Evolutionary conservation across 1,284 basidiomycete genomes (phyloP), one percentile per base, ranked within the genome.

Genomic region (Athelia psychrophila): DNA sequence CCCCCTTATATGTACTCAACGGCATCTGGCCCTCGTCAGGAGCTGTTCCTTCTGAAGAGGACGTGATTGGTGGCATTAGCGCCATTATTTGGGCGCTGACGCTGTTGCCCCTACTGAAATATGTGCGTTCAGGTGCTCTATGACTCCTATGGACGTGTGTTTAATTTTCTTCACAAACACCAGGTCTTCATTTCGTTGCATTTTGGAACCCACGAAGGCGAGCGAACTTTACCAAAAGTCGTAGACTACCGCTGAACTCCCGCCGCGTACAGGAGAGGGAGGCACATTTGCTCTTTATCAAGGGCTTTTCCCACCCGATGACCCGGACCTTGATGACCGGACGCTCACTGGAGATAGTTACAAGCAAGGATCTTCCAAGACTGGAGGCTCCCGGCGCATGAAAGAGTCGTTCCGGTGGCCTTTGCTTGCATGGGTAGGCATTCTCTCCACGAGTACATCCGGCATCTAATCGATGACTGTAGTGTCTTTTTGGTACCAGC

Each of bases 51-150:
- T 66, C 75, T 0, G 58, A 69, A 50, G 84, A 87, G 56, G 84
- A 87, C 59, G 65, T 86, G 16, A 77, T 87, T 52, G 84, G 84
- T 1, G 79, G 77, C 4, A 57, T 84, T 25, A 79, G 76, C 55
- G 81, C 82, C 23, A 84, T 87, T 53, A 59, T 88, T 22, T 87
- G 84, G 84, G 64, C 83, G 1, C 61, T 88, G 40, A 80, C 81
- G 0, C 66, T 87, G 24, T 57, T 86, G n/a, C 83, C 84, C 0
- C 61, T 86, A 35, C 33, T 83, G 36, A 87, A 87, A 84, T 87
- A 87, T 59, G 83, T 81, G 53, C 49, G 81, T 49, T 42, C 15
- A 6, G 27, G 5, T 30, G 27, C 27, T 30, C n/a, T 5, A 30
- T 30, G 27, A 40, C 13, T 22, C 18, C 10, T 23, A 19, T 33